Percentiles rank a stretch among this genome's conserved stretches.
Evolutionary conservation across 352 stramenopile species (phyloP).

Genomic region (Phytopythium cucurbitacearum): DNA sequence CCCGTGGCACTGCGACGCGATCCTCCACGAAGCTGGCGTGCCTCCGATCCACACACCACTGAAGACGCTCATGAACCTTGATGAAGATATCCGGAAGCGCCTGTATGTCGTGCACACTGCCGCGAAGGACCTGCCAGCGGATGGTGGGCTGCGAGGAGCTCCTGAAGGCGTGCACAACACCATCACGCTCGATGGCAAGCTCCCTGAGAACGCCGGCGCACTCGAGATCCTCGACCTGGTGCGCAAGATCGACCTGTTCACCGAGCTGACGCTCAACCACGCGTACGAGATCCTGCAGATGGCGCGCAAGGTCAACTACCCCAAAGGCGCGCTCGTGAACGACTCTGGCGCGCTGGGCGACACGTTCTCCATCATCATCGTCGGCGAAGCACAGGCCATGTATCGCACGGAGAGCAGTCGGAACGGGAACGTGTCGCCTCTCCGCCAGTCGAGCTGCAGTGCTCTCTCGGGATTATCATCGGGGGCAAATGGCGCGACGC

Average conservation of each 20-base stretch:
- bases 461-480: too few species aligned
- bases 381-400: constrained; percentile 59
- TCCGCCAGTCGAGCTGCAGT: too few species aligned
- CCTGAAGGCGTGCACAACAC: constrained; percentile 88
- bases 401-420: constrained; percentile 15
- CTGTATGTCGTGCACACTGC: constrained; percentile 95
- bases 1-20: constrained; percentile 91
- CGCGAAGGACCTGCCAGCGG: constrained; percentile 70
- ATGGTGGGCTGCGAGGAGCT: constrained; percentile 80
- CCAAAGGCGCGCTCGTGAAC: constrained; percentile 50
- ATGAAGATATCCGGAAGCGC: constrained; percentile 85
- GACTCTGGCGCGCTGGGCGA: constrained; percentile 43
- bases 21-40: constrained; percentile 93
- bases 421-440: too few species aligned
- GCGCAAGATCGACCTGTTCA: constrained; percentile 80
- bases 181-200: constrained; percentile 72
- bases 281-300: constrained; percentile 86
- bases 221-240: constrained; percentile 85
- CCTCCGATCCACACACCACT: constrained; percentile 95
- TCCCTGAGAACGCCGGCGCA: constrained; percentile 70
- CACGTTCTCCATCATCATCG: constrained; percentile 81
- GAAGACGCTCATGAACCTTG: constrained; percentile 89
- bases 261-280: constrained; percentile 77
- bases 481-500: constrained; percentile 7
- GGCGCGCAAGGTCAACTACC: constrained; percentile 63